Evolutionary conservation across 1,284 basidiomycete genomes (phyloP).

Genomic region (Heterobasidion parviporum): DNA sequence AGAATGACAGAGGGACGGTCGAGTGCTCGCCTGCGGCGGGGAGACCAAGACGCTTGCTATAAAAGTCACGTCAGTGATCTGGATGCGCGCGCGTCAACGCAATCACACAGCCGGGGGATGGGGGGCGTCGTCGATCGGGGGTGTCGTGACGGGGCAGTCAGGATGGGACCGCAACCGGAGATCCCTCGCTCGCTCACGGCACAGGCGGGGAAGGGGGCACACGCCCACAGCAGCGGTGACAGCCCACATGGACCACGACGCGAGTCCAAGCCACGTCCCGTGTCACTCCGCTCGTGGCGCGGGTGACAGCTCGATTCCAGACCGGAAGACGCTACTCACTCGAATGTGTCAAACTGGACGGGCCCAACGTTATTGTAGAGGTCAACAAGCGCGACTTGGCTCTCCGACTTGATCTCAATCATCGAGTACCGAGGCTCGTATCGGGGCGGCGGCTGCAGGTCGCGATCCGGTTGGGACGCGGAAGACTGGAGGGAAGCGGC

Average conservation of each 20-base stretch:
- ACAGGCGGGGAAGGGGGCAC: too few relatives aligned
- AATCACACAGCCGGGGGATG: background rate
- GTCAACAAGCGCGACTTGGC: slow-evolving; percentile 6
- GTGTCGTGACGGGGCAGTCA: too few relatives aligned
- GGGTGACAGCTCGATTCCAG: slow-evolving; percentile 2
- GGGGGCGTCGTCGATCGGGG: background rate
- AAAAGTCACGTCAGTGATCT: background rate
- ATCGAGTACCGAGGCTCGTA: slow-evolving; percentile 12
- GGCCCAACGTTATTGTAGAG: slow-evolving; percentile 2
- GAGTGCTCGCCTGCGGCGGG: background rate
- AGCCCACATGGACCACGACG: too few relatives aligned
- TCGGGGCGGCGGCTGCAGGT: slow-evolving; percentile 1
- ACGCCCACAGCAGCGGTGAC: too few relatives aligned
- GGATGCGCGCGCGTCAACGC: background rate
- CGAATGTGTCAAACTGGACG: slow-evolving; percentile 5
- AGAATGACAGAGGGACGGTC: slow-evolving; percentile 1
- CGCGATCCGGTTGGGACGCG: slow-evolving; percentile 1
- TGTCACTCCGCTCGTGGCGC: background rate
- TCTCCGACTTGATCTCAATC: slow-evolving; percentile 17
- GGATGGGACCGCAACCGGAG: too few relatives aligned
- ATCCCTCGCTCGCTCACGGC: too few relatives aligned
- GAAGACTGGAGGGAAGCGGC: slow-evolving; percentile 8
- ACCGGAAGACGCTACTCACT: slow-evolving; percentile 32
- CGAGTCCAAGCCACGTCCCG: too few relatives aligned
- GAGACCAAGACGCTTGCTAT: background rate